Conservation (phyloP, 345 rosid genomes). For the Eucalyptus decipiens region DNA sequence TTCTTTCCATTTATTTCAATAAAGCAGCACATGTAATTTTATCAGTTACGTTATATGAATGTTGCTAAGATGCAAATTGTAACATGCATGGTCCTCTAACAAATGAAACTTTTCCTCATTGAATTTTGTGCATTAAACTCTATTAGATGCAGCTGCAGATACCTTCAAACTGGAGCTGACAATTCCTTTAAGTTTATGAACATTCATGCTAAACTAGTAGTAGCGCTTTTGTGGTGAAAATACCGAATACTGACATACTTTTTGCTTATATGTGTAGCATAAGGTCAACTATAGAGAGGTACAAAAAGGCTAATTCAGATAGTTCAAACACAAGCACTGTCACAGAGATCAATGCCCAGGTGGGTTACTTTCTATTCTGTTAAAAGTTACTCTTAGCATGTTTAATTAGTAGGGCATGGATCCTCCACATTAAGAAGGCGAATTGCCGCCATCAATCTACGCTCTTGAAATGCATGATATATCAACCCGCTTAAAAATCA, state of each 20-base stretch:
- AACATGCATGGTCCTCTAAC: neutral
- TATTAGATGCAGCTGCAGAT: neutral
- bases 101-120: neutral
- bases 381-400: neutral
- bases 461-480: neutral
- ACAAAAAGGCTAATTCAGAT: conserved; percentile 89
- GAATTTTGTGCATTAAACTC: neutral
- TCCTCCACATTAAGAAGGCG: neutral
- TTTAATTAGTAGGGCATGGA: neutral
- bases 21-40: neutral
- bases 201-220: neutral
- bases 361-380: neutral
- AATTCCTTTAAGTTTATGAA: neutral
- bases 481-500: neutral
- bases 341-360: conserved; percentile 98
- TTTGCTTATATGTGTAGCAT: conserved; percentile 25
- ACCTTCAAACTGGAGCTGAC: neutral
- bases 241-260: neutral
- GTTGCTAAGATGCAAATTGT: neutral
- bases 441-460: neutral
- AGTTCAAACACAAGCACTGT: conserved; percentile 40
- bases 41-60: neutral
- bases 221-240: neutral
- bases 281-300: conserved; percentile 83
- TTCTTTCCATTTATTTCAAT: neutral